Conservation (phyloP, 2,329 filamentous ascomycete genomes). For the Microcyclospora pomicola region DNA sequence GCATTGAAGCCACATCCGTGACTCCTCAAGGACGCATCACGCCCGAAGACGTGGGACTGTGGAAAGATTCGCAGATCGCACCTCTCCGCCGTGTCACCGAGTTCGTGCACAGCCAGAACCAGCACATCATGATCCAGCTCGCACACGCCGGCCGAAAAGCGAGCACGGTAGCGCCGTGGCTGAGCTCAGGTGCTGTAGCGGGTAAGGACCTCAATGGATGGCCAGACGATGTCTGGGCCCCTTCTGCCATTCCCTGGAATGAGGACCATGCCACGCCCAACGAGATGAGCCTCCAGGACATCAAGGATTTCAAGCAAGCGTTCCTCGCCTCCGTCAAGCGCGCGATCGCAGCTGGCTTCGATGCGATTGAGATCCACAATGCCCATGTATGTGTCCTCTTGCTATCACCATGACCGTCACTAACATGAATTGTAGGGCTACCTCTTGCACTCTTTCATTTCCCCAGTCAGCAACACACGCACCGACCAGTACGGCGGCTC, state of each 20-base stretch:
- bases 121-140: constrained; percentile 67
- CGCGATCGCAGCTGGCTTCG: constrained; percentile 47
- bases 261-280: constrained; percentile 48
- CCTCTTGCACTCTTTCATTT: constrained; percentile 56
- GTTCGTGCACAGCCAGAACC: constrained; percentile 65
- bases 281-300: constrained; percentile 55
- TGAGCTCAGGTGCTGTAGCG: constrained; percentile 42
- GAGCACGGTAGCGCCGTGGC: constrained; percentile 49
- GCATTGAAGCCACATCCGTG: constrained; percentile 69
- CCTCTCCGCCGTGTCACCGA: constrained; percentile 58
- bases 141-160: constrained; percentile 62
- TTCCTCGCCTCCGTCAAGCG: constrained; percentile 50
- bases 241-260: constrained; percentile 48
- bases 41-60: constrained; percentile 65
- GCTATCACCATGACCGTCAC: background rate
- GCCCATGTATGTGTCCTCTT: constrained; percentile 38
- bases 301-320: constrained; percentile 47
- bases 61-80: constrained; percentile 70
- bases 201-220: constrained; percentile 37
- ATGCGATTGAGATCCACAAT: constrained; percentile 67
- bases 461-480: constrained; percentile 54
- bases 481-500: constrained; percentile 54
- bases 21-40: constrained; percentile 67
- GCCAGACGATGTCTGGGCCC: constrained; percentile 39
- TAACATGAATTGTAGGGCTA: constrained; percentile 60